phyloP scores from a whole-genome alignment of 129 eudicot species.

The Saussurea involucrata region DNA sequence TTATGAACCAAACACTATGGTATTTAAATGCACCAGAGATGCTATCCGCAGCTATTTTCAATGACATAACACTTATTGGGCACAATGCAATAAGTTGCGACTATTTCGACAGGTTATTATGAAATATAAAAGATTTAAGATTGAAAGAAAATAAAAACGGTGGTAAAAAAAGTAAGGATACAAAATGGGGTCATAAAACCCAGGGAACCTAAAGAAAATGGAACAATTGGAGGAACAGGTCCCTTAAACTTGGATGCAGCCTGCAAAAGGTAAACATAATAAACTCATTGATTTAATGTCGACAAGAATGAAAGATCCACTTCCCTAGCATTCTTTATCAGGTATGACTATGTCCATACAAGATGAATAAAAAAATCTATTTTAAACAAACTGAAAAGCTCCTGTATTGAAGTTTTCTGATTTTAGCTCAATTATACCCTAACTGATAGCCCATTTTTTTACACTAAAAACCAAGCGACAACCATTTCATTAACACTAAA shows the following conservation, averaged over 20 bases:
- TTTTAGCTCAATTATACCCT: not conserved
- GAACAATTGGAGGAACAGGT: conserved; percentile 70
- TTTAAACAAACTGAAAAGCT: not conserved
- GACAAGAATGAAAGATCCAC: not conserved
- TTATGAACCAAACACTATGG: not conserved
- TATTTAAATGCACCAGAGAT: not conserved
- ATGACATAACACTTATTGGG: not conserved
- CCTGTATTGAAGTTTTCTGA: not conserved
- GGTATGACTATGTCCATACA: not conserved
- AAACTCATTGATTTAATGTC: not conserved
- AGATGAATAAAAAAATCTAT: not conserved
- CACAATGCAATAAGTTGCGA: no score
- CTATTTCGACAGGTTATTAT: not conserved
- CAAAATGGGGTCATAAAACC: conserved; percentile 72
- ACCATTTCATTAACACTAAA: not conserved
- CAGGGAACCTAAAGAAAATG: conserved; percentile 64
- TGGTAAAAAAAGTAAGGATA: conserved; percentile 32
- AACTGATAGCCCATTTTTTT: not conserved
- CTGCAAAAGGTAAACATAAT: conserved; percentile 31
- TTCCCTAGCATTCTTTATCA: not conserved
- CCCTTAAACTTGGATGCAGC: conserved; percentile 78
- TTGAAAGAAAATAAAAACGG: not conserved
- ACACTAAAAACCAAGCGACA: not conserved
- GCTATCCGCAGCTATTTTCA: not conserved
- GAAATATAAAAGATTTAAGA: not conserved